phyloP scores from a whole-genome alignment of 306 rosid genomes.

The Alnus glutinosa region DNA sequence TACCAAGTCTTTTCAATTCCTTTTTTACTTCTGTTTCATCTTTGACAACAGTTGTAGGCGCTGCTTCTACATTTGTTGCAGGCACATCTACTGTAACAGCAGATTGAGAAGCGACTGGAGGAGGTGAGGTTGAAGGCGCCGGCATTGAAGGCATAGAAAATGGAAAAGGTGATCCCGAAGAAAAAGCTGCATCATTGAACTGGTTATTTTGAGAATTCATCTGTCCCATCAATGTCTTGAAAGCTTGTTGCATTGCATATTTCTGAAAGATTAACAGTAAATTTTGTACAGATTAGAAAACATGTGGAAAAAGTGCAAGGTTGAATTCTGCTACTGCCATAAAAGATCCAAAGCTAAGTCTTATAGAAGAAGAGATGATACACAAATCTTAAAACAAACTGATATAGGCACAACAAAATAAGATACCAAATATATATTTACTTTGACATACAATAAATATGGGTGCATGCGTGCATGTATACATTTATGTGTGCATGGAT shows the following conservation, averaged over 20 bases:
- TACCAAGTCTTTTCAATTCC: conserved; percentile 70
- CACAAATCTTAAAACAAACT: conserved; percentile 4
- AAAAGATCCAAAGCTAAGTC: conserved; percentile 9
- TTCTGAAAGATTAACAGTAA: conserved; percentile 52
- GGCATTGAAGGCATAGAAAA: conserved; percentile 60
- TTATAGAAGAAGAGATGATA: conserved; percentile 21
- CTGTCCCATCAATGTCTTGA: conserved; percentile 92
- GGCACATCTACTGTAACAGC: conserved; percentile 72
- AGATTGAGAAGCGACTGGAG: conserved; percentile 54
- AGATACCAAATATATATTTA: not conserved
- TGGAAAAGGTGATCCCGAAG: conserved; percentile 83
- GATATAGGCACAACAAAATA: conserved; percentile 2
- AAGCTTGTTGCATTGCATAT: conserved; percentile 99
- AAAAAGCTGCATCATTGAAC: conserved; percentile 53
- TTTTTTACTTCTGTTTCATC: conserved; percentile 43
- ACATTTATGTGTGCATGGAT: not conserved
- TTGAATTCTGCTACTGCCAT: conserved; percentile 11
- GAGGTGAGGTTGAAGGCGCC: conserved; percentile 41
- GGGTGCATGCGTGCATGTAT: not conserved
- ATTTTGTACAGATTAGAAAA: conserved; percentile 16
- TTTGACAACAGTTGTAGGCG: conserved; percentile 46
- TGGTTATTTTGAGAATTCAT: conserved; percentile 73
- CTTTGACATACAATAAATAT: not conserved
- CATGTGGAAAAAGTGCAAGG: conserved; percentile 11
- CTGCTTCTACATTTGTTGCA: conserved; percentile 55